Evolutionary conservation across 768 basidiomycete species (phyloP).

Genomic region (Mycena haematopus): DNA sequence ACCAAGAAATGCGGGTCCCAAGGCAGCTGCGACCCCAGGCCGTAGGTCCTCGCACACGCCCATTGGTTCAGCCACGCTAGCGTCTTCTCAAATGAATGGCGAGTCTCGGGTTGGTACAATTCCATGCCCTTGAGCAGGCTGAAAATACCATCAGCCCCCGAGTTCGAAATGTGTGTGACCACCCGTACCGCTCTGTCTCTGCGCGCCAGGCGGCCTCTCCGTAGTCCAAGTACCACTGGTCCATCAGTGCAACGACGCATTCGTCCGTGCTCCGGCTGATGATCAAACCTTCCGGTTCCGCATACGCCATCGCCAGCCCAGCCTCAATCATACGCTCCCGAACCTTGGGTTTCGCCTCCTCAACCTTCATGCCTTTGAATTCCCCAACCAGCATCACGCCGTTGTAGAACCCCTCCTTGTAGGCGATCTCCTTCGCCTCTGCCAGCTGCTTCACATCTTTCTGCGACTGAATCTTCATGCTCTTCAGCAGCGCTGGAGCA

Average conservation of each 20-base stretch:
- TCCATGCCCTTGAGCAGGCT: conserved; percentile 88
- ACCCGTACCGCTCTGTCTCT: conserved; percentile 77
- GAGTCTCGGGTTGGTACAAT: conserved; percentile 89
- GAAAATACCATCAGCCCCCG: conserved; percentile 16
- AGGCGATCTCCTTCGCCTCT: conserved; percentile 97
- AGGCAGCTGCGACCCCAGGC: conserved; percentile 92
- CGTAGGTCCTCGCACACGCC: conserved; percentile 99
- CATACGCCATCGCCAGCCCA: conserved; percentile 86
- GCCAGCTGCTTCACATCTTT: conserved; percentile 92
- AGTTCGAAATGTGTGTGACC: conserved; percentile 7
- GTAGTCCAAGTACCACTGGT: conserved; percentile 99
- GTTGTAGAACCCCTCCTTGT: conserved; percentile 98
- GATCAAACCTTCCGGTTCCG: conserved; percentile 92
- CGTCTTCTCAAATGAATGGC: conserved; percentile 89
- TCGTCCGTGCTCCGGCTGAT: conserved; percentile 93
- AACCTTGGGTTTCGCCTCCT: conserved; percentile 92
- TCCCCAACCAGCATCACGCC: conserved; percentile 92
- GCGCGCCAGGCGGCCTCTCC: conserved; percentile 91
- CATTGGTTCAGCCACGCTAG: conserved; percentile 97
- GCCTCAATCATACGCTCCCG: conserved; percentile 80
- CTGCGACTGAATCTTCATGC: conserved; percentile 94
- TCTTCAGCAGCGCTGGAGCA: conserved; percentile 81
- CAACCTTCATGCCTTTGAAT: conserved; percentile 86
- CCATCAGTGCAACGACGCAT: conserved; percentile 97
- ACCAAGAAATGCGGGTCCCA: conserved; percentile 98